phyloP scores from a whole-genome alignment of 805 yeast genomes.

The Cyberlindnera sargentensis region DNA sequence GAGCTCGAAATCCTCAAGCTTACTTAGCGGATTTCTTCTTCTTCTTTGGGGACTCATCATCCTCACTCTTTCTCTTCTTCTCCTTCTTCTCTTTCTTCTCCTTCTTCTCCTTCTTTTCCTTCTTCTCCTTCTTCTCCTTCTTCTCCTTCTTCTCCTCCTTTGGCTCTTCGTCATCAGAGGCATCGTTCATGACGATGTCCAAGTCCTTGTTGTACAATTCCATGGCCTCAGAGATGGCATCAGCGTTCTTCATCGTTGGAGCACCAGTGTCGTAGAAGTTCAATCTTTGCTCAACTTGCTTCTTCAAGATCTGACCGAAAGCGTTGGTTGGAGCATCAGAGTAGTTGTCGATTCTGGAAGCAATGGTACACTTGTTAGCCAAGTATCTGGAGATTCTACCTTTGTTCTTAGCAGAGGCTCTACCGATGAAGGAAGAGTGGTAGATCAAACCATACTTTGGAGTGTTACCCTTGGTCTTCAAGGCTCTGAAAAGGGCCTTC shows the following conservation, averaged over 20 bases:
- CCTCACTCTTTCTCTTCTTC: conserved; percentile 27
- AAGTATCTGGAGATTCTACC: conserved; percentile 98
- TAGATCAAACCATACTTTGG: conserved; percentile 97
- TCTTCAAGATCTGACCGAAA: conserved; percentile 92
- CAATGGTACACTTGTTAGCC: conserved; percentile 97
- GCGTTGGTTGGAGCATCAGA: conserved; percentile 96
- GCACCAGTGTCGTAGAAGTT: conserved; percentile 79
- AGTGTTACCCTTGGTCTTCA: conserved; percentile 96
- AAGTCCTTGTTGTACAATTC: conserved; percentile 44
- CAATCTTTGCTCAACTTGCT: conserved; percentile 87
- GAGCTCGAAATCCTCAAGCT: conserved; percentile 8
- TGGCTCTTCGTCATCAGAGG: conserved; percentile 34
- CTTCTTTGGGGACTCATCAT: conserved; percentile 27
- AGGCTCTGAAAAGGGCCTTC: conserved; percentile 97
- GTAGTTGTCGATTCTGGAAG: conserved; percentile 92
- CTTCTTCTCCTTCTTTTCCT: conserved; percentile 29
- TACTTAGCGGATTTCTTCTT: conserved; percentile 12
- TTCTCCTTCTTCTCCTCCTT: conserved; percentile 33
- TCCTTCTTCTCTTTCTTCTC: conserved; percentile 30
- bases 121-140: conserved; percentile 30
- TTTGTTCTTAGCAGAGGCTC: conserved; percentile 96
- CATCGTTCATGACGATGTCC: conserved; percentile 27
- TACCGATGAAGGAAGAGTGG: conserved; percentile 96
- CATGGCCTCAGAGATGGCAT: conserved; percentile 72
- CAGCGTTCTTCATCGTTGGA: conserved; percentile 92